Conservation (phyloP, 2,329 filamentous ascomycete species). For the Colletotrichum tamarilloi region DNA sequence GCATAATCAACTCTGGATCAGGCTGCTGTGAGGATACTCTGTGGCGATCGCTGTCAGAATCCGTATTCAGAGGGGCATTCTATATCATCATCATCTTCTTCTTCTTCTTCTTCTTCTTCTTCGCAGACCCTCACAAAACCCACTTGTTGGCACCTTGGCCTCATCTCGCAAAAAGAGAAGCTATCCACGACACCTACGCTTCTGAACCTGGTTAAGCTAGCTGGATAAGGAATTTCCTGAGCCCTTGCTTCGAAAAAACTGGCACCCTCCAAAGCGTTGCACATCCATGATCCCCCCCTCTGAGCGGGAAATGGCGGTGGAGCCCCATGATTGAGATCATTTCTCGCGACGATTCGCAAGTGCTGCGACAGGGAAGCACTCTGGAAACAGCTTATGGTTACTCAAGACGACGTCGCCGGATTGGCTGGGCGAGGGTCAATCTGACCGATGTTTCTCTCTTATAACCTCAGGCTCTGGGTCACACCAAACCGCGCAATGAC, state of each 20-base stretch:
- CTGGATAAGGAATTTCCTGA: neutral
- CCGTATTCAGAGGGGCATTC: neutral
- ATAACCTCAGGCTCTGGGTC: neutral
- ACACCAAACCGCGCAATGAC: conserved; percentile 28
- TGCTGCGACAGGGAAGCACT: conserved; percentile 17
- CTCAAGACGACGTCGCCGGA: conserved; percentile 4
- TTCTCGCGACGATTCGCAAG: conserved; percentile 23
- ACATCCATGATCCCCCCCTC: neutral
- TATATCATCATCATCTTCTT: conserved; percentile 9
- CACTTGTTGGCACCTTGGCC: conserved; percentile 15
- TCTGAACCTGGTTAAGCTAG: neutral
- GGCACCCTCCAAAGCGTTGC: conserved; percentile 4
- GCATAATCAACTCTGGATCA: neutral
- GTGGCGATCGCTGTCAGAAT: neutral
- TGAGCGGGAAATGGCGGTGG: conserved; percentile 32
- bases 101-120: neutral
- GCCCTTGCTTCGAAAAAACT: neutral
- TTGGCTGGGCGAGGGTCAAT: conserved; percentile 13
- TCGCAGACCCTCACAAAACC: neutral
- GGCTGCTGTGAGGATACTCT: neutral
- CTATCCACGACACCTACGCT: neutral
- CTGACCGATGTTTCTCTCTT: conserved; percentile 10
- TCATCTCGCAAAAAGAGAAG: conserved; percentile 22
- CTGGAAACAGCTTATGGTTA: conserved; percentile 2
- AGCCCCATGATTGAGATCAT: conserved; percentile 28